A percentile compares a stretch with the other conserved stretches of the same genome.
Conservation (phyloP, 768 basidiomycete species). For the Leccinum ochraceum region DNA sequence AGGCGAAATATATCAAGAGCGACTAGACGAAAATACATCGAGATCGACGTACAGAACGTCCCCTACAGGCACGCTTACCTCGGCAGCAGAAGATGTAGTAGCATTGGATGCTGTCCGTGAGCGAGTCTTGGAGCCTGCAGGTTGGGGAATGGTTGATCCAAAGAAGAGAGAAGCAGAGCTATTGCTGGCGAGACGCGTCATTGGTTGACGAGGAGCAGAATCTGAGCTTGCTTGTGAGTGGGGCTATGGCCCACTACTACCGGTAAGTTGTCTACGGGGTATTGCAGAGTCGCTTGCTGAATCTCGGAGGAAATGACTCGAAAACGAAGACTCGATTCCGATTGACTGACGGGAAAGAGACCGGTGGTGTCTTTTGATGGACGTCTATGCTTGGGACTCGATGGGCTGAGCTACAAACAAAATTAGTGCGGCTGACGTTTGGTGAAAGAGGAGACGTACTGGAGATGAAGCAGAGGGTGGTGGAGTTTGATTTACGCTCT, state of each 20-base stretch:
- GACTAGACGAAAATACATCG: too few relatives aligned
- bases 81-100: neutral
- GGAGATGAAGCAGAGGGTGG: constrained; percentile 41
- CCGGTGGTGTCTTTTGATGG: too few relatives aligned
- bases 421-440: neutral
- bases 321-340: too few relatives aligned
- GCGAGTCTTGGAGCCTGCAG: constrained; percentile 15
- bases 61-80: too few relatives aligned
- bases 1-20: too few relatives aligned
- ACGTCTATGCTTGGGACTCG: too few relatives aligned
- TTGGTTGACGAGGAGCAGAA: constrained; percentile 35
- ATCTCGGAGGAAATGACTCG: too few relatives aligned
- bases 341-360: too few relatives aligned
- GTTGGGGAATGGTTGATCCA: constrained; percentile 43
- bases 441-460: constrained; percentile 10
- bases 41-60: too few relatives aligned
- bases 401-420: too few relatives aligned
- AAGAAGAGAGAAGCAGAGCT: constrained; percentile 69
- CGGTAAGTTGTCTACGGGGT: too few relatives aligned
- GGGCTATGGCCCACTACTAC: constrained; percentile 20
- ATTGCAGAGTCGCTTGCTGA: too few relatives aligned
- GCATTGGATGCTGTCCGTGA: constrained; percentile 27
- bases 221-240: constrained; percentile 9
- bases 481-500: constrained; percentile 36
- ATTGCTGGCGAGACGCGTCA: constrained; percentile 52